A percentile compares a stretch with the other conserved stretches of the same genome.
Conservation (phyloP, 768 basidiomycete genomes). For the Mycena venus region DNA sequence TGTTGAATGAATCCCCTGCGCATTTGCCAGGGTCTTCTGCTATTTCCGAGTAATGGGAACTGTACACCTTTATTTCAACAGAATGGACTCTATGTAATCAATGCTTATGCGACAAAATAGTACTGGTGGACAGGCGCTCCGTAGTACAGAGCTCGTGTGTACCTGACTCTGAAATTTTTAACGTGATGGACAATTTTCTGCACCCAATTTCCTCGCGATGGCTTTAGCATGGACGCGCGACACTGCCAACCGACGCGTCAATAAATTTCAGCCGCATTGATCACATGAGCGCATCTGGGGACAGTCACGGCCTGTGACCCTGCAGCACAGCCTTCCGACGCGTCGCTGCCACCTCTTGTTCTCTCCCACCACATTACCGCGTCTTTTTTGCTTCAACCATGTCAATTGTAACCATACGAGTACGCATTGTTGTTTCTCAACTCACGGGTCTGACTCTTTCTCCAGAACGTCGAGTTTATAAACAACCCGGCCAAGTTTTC, state of each 20-base stretch:
- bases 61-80: too few species aligned
- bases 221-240: too few species aligned
- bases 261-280: background rate
- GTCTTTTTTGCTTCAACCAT: slow-evolving; percentile 11
- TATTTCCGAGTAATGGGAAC: too few species aligned
- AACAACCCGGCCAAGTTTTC: slow-evolving; percentile 95
- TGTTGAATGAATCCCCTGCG: too few species aligned
- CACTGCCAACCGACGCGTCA: background rate
- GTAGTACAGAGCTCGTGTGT: too few species aligned
- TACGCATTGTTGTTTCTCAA: background rate
- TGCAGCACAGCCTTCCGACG: slow-evolving; percentile 2
- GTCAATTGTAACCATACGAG: slow-evolving; percentile 31
- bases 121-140: too few species aligned
- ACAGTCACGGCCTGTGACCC: background rate
- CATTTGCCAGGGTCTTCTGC: too few species aligned
- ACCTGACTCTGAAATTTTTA: too few species aligned
- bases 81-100: too few species aligned
- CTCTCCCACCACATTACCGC: slow-evolving; percentile 3
- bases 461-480: slow-evolving; percentile 89
- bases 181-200: too few species aligned
- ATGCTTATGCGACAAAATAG: too few species aligned
- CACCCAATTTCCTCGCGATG: too few species aligned
- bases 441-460: background rate
- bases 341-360: slow-evolving; percentile 3
- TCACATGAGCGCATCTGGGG: background rate